Percentiles rank a stretch among this genome's conserved stretches.
Evolutionary conservation across 768 basidiomycete species (phyloP).

Genomic region (Dioszegia aurantiaca): DNA sequence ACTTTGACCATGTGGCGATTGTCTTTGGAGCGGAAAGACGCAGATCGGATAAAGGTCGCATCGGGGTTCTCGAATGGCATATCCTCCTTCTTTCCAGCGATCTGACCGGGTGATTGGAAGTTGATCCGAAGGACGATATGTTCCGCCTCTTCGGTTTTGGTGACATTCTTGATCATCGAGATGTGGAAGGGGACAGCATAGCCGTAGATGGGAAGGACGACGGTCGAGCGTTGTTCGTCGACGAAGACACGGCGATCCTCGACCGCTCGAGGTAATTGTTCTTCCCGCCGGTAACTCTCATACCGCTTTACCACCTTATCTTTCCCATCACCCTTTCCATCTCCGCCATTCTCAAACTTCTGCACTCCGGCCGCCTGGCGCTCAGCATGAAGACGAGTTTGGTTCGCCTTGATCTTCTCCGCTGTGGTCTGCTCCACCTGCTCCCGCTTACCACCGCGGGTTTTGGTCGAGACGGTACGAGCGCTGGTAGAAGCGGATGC

Average conservation of each 20-base stretch:
- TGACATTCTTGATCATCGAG: constrained; percentile 95
- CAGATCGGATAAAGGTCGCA: constrained; percentile 90
- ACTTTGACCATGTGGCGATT: constrained; percentile 82
- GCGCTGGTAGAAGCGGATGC: constrained; percentile 62
- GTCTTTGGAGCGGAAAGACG: constrained; percentile 88
- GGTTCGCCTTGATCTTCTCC: constrained; percentile 81
- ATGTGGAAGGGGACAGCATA: constrained; percentile 97
- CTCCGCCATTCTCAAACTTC: constrained; percentile 78
- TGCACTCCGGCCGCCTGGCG: constrained; percentile 77
- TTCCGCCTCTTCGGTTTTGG: constrained; percentile 95
- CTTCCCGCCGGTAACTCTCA: constrained; percentile 95
- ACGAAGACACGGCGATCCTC: constrained; percentile 79
- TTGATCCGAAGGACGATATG: constrained; percentile 93
- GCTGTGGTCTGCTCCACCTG: constrained; percentile 75
- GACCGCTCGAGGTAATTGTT: constrained; percentile 76
- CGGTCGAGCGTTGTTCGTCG: constrained; percentile 83
- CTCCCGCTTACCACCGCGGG: constrained; percentile 72
- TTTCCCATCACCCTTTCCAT: constrained; percentile 70
- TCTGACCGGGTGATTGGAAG: constrained; percentile 96
- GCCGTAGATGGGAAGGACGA: constrained; percentile 88
- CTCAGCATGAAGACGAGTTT: constrained; percentile 71
- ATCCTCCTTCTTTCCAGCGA: constrained; percentile 97
- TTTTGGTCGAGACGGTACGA: constrained; percentile 86
- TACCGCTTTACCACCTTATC: constrained; percentile 94
- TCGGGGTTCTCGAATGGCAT: constrained; percentile 88